phyloP scores from a whole-genome alignment of 164 flowering plant species.

The Houttuynia cordata region DNA sequence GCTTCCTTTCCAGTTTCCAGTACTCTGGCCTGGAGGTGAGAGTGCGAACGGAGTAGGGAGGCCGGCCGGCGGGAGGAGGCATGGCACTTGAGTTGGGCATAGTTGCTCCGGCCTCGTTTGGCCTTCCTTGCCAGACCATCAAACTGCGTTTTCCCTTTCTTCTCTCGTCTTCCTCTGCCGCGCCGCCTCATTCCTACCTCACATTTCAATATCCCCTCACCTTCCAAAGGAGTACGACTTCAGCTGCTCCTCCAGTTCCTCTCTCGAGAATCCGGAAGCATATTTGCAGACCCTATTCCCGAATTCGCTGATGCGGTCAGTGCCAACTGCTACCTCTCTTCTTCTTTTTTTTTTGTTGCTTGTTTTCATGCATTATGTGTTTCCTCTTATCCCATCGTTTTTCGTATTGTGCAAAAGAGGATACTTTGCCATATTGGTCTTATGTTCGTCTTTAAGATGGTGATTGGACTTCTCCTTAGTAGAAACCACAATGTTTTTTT shows the following conservation, averaged over 20 bases:
- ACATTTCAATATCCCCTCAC: too few relatives aligned
- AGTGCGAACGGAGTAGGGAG: too few relatives aligned
- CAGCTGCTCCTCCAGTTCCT: neutral
- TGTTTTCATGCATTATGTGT: neutral
- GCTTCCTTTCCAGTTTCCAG: too few relatives aligned
- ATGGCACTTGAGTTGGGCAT: too few relatives aligned
- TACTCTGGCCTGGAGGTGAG: too few relatives aligned
- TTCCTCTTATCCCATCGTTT: neutral
- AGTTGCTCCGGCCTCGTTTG: too few relatives aligned
- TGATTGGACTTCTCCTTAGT: neutral
- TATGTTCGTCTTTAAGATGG: neutral
- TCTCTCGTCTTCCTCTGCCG: too few relatives aligned
- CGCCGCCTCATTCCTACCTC: too few relatives aligned
- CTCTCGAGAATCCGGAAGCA: constrained; percentile 2
- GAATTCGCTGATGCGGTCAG: constrained; percentile 74
- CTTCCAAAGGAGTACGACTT: neutral
- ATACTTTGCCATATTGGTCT: neutral
- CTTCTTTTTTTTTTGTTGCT: neutral
- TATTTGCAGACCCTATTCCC: constrained; percentile 82
- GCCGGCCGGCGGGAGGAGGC: too few relatives aligned
- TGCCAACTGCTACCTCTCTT: neutral
- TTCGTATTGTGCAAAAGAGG: neutral
- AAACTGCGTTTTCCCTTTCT: too few relatives aligned
- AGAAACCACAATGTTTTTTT: neutral
- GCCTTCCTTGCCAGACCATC: too few relatives aligned